A percentile compares a stretch with the other conserved stretches of the same genome.
These are phyloP conservation scores for Quercus berberidifolia DNA, from an alignment of 306 rosid genomes.

Conservation along the genomic window DNA sequence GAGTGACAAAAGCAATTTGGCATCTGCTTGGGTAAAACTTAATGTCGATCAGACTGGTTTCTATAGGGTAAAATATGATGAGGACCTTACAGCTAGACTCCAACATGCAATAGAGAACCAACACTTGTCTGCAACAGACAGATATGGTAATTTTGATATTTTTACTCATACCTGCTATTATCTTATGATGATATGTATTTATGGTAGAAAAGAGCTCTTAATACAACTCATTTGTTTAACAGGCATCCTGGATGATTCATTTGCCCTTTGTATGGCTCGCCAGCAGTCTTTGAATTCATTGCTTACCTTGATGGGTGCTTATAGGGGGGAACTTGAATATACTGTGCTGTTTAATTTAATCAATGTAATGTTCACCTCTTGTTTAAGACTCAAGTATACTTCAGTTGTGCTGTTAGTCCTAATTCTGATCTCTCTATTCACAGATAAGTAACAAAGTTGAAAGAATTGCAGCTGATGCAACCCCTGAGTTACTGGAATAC, in stretches of 20 bases:
- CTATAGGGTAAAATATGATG: slow-evolving; percentile 92
- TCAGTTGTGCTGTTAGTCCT: slow-evolving; percentile 20
- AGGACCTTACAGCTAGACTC: slow-evolving; percentile 60
- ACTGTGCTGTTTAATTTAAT: slow-evolving; percentile 79
- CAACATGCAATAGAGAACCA: slow-evolving; percentile 67
- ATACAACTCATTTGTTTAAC: slow-evolving; percentile 25
- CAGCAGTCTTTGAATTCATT: slow-evolving; percentile 64
- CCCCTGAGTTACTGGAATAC: slow-evolving; percentile 51
- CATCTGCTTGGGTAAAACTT: slow-evolving; percentile 65
- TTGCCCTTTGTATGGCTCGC: slow-evolving; percentile 77
- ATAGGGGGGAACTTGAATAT: slow-evolving; percentile 78
- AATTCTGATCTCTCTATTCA: slow-evolving; percentile 25
- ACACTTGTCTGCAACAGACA: slow-evolving; percentile 67
- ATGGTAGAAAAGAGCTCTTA: slow-evolving; percentile 11
- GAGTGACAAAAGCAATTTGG: slow-evolving; percentile 26
- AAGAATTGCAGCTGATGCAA: slow-evolving; percentile 73
- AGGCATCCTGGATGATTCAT: slow-evolving; percentile 88
- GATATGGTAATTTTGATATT: slow-evolving; percentile 62
- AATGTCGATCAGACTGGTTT: slow-evolving; percentile 95
- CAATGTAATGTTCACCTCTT: slow-evolving; percentile 48
- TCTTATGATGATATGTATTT: background rate
- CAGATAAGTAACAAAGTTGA: slow-evolving; percentile 60
- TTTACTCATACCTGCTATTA: background rate
- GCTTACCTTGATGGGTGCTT: slow-evolving; percentile 77
- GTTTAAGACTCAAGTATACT: slow-evolving; percentile 3